Evolutionary conservation across 352 stramenopile genomes (phyloP), one percentile per base, ranked within the genome.

Genomic region (Globisporangium parvum): DNA sequence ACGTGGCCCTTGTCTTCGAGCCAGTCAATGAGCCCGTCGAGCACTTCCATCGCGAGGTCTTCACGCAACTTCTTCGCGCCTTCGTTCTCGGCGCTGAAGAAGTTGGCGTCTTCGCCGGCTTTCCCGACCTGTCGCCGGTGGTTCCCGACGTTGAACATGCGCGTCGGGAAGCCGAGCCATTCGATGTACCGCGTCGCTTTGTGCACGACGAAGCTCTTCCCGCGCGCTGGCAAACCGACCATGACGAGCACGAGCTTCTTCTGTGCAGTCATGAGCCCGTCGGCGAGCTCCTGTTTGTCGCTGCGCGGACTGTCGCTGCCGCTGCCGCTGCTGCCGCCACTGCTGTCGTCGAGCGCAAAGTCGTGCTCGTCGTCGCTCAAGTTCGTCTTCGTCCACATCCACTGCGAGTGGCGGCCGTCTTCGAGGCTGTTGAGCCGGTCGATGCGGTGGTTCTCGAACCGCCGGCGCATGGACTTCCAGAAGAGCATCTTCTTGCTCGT

Each of bases 111-210:
- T 67, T 89, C 69, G 41, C 85, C 81, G 20, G 72, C 74, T 45
- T 82, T 82, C 58, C 78, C 77, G 23, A 85, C 59, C 67, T 90
- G 71, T 20, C 95, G 87, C 6, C 95, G 87, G 66, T 97, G 88
- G 54, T 96, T 92, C 58, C 95, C 95, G 11, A 98, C 95, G 60
- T 98, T 98, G 63, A 98, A 98, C 49, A 98, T 95, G 61, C 87
- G 87, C 51, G 87, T 97, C 35, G 85, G 75, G 37, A 81, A 87
- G 9, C 93, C 91, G 24, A 94, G 66, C 93, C 93, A 98, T 59
- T 90, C 83, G n/a, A 97, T 83, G 69, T 98, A 98, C 46, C 85
- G 84, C 55, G 88, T 75, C 6, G 96, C 73, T 66, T 98, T 98
- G 53, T 96, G 84, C 60, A 95, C 86, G 33, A 98, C 91, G 62